Conservation (phyloP, 2,329 filamentous ascomycete genomes). For the Zymoseptoria crescenta region DNA sequence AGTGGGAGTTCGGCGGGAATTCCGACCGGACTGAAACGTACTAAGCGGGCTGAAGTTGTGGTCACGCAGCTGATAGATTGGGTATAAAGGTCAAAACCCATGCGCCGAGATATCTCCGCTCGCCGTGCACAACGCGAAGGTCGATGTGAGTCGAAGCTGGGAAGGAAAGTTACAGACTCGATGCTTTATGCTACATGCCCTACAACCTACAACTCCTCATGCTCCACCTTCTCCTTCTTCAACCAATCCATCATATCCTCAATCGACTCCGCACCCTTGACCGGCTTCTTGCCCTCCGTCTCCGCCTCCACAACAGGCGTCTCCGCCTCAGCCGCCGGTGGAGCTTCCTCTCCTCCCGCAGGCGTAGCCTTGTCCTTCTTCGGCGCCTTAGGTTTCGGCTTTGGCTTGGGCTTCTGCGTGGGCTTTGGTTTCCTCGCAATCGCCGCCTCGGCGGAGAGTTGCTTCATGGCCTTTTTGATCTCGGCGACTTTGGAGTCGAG, state of each 20-base stretch:
- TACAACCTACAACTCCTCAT: conserved; percentile 15
- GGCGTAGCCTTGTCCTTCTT: conserved; percentile 11
- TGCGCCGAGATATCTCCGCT: too few relatives aligned
- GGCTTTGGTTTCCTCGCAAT: conserved; percentile 9
- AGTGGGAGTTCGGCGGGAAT: too few relatives aligned
- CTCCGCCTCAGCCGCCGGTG: conserved; percentile 4
- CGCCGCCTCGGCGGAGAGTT: conserved; percentile 53
- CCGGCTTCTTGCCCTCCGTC: conserved; percentile 9
- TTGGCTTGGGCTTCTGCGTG: conserved; percentile 16
- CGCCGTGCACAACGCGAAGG: too few relatives aligned
- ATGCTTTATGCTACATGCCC: conserved; percentile 6
- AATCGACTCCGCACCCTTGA: conserved; percentile 12
- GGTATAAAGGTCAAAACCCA: too few relatives aligned
- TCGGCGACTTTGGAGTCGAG: conserved; percentile 60
- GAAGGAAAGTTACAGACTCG: not conserved
- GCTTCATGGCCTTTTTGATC: conserved; percentile 62
- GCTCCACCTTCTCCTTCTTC: conserved; percentile 11
- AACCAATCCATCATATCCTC: conserved; percentile 16
- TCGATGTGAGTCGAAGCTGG: too few relatives aligned
- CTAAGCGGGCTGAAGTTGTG: too few relatives aligned
- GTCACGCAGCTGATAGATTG: too few relatives aligned
- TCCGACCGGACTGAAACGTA: too few relatives aligned
- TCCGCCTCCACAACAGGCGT: conserved; percentile 2
- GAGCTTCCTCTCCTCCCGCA: not conserved
- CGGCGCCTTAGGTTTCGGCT: conserved; percentile 11